Evolutionary conservation across 441 rosid species (phyloP).

Genomic region (Biscutella laevigata): DNA sequence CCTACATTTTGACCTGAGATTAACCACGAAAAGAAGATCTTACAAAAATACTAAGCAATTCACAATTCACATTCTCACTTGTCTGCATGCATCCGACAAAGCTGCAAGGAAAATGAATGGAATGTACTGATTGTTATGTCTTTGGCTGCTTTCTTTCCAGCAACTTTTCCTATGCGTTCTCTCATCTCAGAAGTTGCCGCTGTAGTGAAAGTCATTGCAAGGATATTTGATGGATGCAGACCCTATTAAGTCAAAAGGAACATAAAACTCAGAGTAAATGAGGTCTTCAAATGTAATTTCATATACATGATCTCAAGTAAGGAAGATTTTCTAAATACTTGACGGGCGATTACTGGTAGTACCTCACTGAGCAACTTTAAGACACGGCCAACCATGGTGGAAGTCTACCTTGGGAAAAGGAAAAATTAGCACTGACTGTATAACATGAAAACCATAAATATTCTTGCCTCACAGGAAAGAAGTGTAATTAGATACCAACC

Average conservation of each 20-base stretch:
- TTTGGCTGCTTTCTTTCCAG: slow-evolving; percentile 78
- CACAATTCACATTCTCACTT: slow-evolving; percentile 42
- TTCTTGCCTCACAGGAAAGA: slow-evolving; percentile 1
- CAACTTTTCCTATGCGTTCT: slow-evolving; percentile 65
- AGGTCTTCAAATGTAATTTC: neutral
- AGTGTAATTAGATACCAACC: slow-evolving; percentile 31
- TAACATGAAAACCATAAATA: slow-evolving; percentile 4
- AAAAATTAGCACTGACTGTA: slow-evolving; percentile 12
- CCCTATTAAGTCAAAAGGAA: slow-evolving; percentile 42
- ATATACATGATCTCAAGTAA: neutral
- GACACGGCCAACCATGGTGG: slow-evolving; percentile 96
- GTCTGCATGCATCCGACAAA: slow-evolving; percentile 89
- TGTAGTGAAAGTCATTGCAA: slow-evolving; percentile 97
- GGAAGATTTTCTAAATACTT: neutral
- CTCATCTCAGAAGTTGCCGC: slow-evolving; percentile 97
- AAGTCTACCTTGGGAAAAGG: slow-evolving; percentile 48
- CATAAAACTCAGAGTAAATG: neutral
- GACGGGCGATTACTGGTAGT: slow-evolving; percentile 13
- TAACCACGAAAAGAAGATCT: slow-evolving; percentile 3
- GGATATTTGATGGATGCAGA: slow-evolving; percentile 64
- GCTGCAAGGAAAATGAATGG: slow-evolving; percentile 89
- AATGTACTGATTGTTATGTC: slow-evolving; percentile 84
- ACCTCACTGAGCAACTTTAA: slow-evolving; percentile 70
- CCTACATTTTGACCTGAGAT: slow-evolving; percentile 11
- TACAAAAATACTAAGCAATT: neutral